These are phyloP conservation scores for Aureobasidium lini DNA, from an alignment of 2,329 filamentous ascomycete species.

Conservation along the genomic window DNA sequence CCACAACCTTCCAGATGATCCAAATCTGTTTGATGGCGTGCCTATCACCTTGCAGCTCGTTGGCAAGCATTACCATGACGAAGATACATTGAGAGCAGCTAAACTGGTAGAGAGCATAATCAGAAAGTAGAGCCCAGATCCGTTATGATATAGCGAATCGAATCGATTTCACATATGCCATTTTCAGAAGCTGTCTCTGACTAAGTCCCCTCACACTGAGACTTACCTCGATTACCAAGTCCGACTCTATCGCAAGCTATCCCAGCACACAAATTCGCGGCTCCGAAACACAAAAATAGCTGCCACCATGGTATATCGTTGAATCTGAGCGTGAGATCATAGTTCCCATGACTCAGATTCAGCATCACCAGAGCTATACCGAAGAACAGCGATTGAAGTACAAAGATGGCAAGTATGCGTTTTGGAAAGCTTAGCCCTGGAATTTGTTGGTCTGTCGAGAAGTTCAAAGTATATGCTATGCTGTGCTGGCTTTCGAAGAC, in stretches of 20 bases:
- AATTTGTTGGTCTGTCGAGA: no score
- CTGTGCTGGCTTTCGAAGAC: no score
- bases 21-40: conserved; percentile 9
- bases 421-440: not conserved
- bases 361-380: not conserved
- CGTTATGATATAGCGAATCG: no score
- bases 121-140: not conserved
- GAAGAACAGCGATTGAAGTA: not conserved
- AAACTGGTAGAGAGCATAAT: conserved; percentile 5
- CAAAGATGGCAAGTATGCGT: not conserved
- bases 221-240: no score
- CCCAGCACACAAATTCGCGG: not conserved
- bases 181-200: no score
- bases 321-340: not conserved
- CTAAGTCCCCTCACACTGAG: no score
- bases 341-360: not conserved
- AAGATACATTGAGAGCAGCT: conserved; percentile 5
- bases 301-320: not conserved
- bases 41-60: conserved; percentile 12
- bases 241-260: not conserved
- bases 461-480: no score
- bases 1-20: not conserved
- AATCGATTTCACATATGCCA: no score
- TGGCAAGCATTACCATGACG: conserved; percentile 13
- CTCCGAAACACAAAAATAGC: not conserved